Conservation (phyloP, 2,329 filamentous ascomycete species). For the Annulohypoxylon truncatum region DNA sequence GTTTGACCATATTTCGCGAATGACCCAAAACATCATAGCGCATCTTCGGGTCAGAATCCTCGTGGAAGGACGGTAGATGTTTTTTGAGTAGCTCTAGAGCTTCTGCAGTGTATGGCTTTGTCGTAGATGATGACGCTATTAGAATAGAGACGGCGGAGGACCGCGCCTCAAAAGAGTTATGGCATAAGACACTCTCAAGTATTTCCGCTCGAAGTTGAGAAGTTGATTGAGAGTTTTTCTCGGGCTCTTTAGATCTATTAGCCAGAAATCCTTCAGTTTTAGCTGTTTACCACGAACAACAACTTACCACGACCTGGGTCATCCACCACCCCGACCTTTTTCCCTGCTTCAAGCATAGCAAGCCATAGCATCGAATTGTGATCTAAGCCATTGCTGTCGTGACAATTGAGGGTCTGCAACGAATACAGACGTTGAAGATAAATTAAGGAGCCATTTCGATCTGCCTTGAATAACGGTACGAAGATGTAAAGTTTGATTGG, state of each 20-base stretch:
- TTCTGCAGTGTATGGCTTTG: slow-evolving; percentile 73
- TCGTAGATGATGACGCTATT: slow-evolving; percentile 78
- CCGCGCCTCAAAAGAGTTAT: slow-evolving; percentile 73
- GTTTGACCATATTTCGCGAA: slow-evolving; percentile 79
- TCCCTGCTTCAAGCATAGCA: slow-evolving; percentile 76
- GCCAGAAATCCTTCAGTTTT: slow-evolving; percentile 36
- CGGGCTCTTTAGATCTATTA: slow-evolving; percentile 35
- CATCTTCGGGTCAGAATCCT: slow-evolving; percentile 87
- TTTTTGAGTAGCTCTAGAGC: slow-evolving; percentile 72
- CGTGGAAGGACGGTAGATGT: slow-evolving; percentile 78
- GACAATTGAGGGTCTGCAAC: slow-evolving; percentile 59
- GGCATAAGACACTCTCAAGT: slow-evolving; percentile 64
- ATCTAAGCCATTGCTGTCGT: slow-evolving; percentile 60
- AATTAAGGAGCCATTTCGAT: slow-evolving; percentile 62
- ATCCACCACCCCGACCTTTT: slow-evolving; percentile 75
- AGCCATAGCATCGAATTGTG: slow-evolving; percentile 70
- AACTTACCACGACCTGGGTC: slow-evolving; percentile 65
- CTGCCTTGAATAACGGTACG: slow-evolving; percentile 69
- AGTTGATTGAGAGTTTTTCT: slow-evolving; percentile 44
- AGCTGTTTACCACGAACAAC: background rate
- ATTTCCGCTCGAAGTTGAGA: slow-evolving; percentile 56
- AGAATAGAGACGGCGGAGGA: slow-evolving; percentile 85
- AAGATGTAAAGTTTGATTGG: slow-evolving; percentile 74
- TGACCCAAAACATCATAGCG: slow-evolving; percentile 83
- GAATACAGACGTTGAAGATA: slow-evolving; percentile 71